Evolutionary conservation across 2,329 filamentous ascomycete species (phyloP), one percentile per base, ranked within the genome.

Genomic region (Sporothrix variecibatus): DNA sequence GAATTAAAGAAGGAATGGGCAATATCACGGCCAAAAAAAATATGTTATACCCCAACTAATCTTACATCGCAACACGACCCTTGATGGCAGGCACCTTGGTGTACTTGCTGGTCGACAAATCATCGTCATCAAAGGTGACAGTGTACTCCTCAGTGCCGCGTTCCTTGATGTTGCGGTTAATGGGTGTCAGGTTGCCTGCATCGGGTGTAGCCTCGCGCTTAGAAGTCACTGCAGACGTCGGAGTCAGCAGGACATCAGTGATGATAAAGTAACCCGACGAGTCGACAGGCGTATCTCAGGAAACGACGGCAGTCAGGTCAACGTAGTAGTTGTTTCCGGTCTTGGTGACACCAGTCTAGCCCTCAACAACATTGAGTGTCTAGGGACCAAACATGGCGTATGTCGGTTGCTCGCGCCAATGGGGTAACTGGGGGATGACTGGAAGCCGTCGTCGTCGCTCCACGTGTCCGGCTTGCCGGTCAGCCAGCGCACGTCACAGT

Each of bases 401-500:
- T n/a, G 71, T 73, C 34, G 71, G 71, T 73, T 73, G 49, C 51
- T 68, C 62, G 40, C 71, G 62, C 71, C 71, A 9, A 73, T 73
- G 62, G 43, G n/a, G 49, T 73, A 73, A 62, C 60, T 73, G 71
- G 62, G 46, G 49, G 71, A 73, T 9, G 34, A 73, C 71, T 68
- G 71, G 71, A 73, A 73, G 62, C 71, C 71, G 34, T 67, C 71
- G 49, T 67, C 43, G 71, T 67, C 62, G 62, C 34, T 68, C 71
- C 71, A 73, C n/a, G 28, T 49, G 26, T 20, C 38, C 31, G 71
- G 71, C 62, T 68, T 73, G 62, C 71, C 71, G n/a, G 71, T 68
- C 43, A 73, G 31, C 71, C 71, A 73, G n/a, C 71, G 71, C 71
- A 73, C 71, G 28, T 67, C 58, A 62, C 71, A 73, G 62, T 73